These are phyloP conservation scores for Macrotyloma uniflorum DNA, from an alignment of 306 rosid species.

Conservation along the genomic window DNA sequence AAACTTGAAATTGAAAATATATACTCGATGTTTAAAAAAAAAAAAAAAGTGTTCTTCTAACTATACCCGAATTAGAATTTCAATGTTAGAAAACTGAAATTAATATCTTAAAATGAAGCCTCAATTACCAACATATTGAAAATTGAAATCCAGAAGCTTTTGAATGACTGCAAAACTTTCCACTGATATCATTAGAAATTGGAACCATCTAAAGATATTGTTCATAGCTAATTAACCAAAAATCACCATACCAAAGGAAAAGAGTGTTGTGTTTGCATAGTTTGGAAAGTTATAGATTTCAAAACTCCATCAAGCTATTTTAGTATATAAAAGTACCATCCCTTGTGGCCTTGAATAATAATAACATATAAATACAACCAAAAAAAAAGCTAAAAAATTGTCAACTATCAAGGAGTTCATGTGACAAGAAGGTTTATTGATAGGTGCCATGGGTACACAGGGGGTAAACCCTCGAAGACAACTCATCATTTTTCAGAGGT, in stretches of 20 bases:
- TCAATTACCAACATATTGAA: not conserved
- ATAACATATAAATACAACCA: not conserved
- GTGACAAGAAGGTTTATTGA: slow-evolving; percentile 43
- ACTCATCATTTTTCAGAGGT: slow-evolving; percentile 45
- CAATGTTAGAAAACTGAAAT: not conserved
- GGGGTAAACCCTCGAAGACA: slow-evolving; percentile 40
- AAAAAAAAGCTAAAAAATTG: not conserved
- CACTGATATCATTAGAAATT: not conserved
- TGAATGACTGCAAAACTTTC: not conserved
- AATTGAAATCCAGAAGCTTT: slow-evolving; percentile 1
- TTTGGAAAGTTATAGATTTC: not conserved
- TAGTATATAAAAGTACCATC: not conserved
- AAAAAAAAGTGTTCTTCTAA: not conserved
- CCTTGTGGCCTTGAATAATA: not conserved
- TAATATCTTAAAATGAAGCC: not conserved
- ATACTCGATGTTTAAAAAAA: not conserved
- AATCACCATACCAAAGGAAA: not conserved
- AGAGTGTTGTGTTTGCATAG: not conserved
- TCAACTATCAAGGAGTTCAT: slow-evolving; percentile 19
- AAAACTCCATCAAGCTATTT: not conserved
- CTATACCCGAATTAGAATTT: not conserved
- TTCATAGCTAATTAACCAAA: not conserved
- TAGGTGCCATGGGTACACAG: slow-evolving; percentile 42
- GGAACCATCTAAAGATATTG: not conserved
- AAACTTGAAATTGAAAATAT: not conserved